Base-by-base conservation (phyloP, 352 stramenopile genomes). In the Phytophthora colocasiae region DNA sequence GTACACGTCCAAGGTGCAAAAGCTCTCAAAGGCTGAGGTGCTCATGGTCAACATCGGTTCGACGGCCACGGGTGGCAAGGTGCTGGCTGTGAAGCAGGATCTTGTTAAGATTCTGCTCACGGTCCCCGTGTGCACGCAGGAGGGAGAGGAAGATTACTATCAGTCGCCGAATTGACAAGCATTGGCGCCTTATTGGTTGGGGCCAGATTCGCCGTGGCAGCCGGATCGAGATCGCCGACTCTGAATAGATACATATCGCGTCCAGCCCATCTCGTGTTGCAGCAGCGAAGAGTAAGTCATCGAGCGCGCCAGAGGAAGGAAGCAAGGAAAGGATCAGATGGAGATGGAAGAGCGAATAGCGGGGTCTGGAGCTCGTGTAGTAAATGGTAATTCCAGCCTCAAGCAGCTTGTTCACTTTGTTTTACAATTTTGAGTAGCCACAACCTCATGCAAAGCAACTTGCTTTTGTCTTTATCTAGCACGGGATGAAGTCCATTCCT, bases 71-170 rank as follows among this genome's bases (percentile, higher is more conserved):
- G 98, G 97, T 56, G 98, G 97, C 63, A 96, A 95, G 74, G 86
- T 96, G 66, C 81, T 97, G 52, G 96, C 92, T 51, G 95, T 98
- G 58, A 99, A 98, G 87, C 90, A 97, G 70, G 97, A 99, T 87
- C 78, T 99, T 58, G 98, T 98, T 38, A 99, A 99, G 85, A 99
- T 99, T 79, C 78, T 98, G 53, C 84, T 99, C 49, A 99, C 97
- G n/a, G 93, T 98, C 60, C 98, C 98, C 14, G 98, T 99, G 66
- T 99, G 98, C 88, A 99, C 98, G 58, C 87, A 99, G 77, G 97
- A 99, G 83, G 97, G 97, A 68, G 98, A 99, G 85, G n/a, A 99
- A 99, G 96, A 99, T 99, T 72, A 98, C 98, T n/a, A 94, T 99
- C 52, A 99, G 90, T 75, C 93, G 98, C 73, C 93, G 98, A 81